phyloP scores from a whole-genome alignment of 345 rosid genomes.

The Eucalyptus marginata region DNA sequence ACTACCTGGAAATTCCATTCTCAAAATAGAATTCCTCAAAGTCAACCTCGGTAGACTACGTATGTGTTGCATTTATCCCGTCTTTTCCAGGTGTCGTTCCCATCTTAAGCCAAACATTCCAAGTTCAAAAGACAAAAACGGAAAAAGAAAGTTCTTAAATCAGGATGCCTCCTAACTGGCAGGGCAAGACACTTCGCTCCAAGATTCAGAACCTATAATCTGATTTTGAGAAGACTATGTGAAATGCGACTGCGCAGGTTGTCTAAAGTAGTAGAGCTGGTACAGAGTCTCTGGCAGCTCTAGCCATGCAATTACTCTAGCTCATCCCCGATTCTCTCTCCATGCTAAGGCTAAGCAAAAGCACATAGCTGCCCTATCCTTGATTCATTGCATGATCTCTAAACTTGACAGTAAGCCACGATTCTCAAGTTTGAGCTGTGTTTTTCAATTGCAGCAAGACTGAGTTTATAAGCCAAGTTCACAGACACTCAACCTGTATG shows the following conservation, averaged over 20 bases:
- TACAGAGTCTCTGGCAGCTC: neutral
- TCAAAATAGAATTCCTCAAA: neutral
- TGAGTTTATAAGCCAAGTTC: neutral
- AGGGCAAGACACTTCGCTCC: neutral
- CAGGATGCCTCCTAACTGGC: neutral
- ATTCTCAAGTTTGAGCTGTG: neutral
- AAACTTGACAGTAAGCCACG: neutral
- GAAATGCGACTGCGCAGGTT: neutral
- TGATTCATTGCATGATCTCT: neutral
- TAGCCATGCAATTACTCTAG: neutral
- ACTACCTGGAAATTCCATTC: neutral
- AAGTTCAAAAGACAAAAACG: neutral
- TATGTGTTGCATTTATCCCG: neutral
- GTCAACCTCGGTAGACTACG: neutral
- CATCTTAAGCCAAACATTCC: neutral
- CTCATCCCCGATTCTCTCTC: neutral
- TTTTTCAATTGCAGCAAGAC: neutral
- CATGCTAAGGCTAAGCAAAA: neutral
- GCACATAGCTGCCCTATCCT: neutral
- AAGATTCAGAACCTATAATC: neutral
- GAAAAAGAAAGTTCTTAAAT: neutral
- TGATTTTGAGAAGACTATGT: neutral
- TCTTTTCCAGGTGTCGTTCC: neutral
- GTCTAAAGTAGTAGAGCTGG: neutral
- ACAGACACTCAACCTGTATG: constrained; percentile 46